Base-by-base conservation (phyloP, 208 protist species). In the Herpetomonas muscarum region DNA sequence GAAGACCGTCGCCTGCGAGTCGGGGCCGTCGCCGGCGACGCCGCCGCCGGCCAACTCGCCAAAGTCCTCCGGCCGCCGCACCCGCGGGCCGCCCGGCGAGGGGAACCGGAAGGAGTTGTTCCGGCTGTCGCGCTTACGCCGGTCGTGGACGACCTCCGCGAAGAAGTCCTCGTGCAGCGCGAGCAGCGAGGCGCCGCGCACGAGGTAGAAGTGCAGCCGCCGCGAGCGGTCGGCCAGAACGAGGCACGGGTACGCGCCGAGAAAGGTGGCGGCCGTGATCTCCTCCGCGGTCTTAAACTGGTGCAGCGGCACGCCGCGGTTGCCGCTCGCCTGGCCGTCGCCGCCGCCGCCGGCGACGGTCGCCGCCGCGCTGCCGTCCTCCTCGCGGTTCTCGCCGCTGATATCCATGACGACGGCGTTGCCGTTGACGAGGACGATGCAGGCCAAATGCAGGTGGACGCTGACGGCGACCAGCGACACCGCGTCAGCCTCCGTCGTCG, bases 361-460 rank as follows among this genome's bases (percentile, higher is more conserved):
- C 30, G 26, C 54, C 15, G 3, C 67, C 1, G n/a, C 58, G 13
- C 1, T 19, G 0, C 42, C 44, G 7, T 34, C 59, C n/a, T 4
- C 51, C n/a, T 49, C 55, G 2, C 29, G 49, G 3, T 22, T 31
- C 21, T 45, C 31, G n/a, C 55, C 56, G 37, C 51, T 70, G 44
- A 84, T 67, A 29, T 88, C 80, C 50, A 92, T 60, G 12, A 92
- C 55, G 2, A 75, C 80, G 21, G 87, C 68, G 21, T 70, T 44
- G 7, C 84, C 84, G 52, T 79, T 87, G 7, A 84, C 72, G 44
- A 87, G 84, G 22, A 92, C 84, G 44, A 92, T 61, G 58, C 84
- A 92, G 9, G 84, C 42, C 1, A 86, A 57, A n/a, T 79, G 71
- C 13, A 92, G 60, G 2, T 72, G 56, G 1, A 55, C 39, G 51